These are phyloP conservation scores for Cercospora beticola DNA, from an alignment of 2,329 filamentous ascomycete genomes.

Conservation along the genomic window DNA sequence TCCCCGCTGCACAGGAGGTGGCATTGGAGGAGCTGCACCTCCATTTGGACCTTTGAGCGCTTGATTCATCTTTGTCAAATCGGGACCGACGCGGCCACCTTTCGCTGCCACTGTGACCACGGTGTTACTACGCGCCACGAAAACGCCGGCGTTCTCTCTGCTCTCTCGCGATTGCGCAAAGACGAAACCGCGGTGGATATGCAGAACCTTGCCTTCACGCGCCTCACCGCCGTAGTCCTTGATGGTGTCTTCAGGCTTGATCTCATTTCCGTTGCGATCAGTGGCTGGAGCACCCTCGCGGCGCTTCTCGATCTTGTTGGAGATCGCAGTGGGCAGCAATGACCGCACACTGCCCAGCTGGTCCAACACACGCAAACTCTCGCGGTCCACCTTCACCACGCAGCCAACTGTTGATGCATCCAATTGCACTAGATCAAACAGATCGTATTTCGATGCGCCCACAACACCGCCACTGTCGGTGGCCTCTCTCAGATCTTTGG, in stretches of 20 bases:
- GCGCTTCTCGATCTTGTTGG: constrained; percentile 80
- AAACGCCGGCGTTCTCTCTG: constrained; percentile 84
- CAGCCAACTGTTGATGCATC: constrained; percentile 90
- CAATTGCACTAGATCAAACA: constrained; percentile 91
- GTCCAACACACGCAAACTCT: constrained; percentile 85
- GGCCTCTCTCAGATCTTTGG: constrained; percentile 91
- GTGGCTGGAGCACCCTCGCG: constrained; percentile 79
- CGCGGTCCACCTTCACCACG: constrained; percentile 91
- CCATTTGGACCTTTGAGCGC: constrained; percentile 65
- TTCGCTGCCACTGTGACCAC: constrained; percentile 93
- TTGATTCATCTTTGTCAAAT: constrained; percentile 89
- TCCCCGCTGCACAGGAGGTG: constrained; percentile 71
- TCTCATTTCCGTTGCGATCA: constrained; percentile 89
- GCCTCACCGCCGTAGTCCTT: constrained; percentile 85
- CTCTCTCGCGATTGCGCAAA: constrained; percentile 84
- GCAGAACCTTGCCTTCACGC: constrained; percentile 83
- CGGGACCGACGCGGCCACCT: constrained; percentile 77
- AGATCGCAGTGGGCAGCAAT: constrained; percentile 85
- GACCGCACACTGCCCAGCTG: constrained; percentile 82
- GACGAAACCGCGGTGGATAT: constrained; percentile 89
- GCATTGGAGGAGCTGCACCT: constrained; percentile 55
- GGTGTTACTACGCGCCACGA: constrained; percentile 80
- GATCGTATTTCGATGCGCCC: constrained; percentile 80
- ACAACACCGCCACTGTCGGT: constrained; percentile 87
- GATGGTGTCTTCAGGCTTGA: constrained; percentile 85